Conservation (phyloP, 73 alveolate genomes). For the Blepharisma japonicum region DNA sequence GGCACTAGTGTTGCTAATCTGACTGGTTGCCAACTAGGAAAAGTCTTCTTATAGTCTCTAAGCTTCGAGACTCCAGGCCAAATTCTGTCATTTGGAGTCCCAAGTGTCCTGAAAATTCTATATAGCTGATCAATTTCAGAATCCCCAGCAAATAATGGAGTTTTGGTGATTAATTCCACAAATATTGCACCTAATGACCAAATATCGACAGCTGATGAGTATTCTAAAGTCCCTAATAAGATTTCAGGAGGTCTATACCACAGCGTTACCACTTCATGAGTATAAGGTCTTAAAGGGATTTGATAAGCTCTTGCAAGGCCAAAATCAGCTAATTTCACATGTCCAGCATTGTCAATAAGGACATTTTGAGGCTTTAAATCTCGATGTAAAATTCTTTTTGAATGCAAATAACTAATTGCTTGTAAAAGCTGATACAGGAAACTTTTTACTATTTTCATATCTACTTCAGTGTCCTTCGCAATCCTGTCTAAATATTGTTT, state of each 20-base stretch:
- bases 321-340: constrained; percentile 84
- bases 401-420: constrained; percentile 82
- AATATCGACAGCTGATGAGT: constrained; percentile 72
- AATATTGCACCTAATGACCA: constrained; percentile 85
- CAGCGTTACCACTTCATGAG: constrained; percentile 78
- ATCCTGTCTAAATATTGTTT: constrained; percentile 66
- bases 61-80: constrained; percentile 78
- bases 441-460: constrained; percentile 38
- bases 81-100: constrained; percentile 70
- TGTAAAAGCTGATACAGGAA: constrained; percentile 71
- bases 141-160: constrained; percentile 77
- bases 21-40: constrained; percentile 67
- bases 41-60: constrained; percentile 62
- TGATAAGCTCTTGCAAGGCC: constrained; percentile 86
- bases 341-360: constrained; percentile 63
- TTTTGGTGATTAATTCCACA: constrained; percentile 72
- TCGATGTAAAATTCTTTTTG: constrained; percentile 80
- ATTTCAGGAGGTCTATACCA: constrained; percentile 93
- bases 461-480: constrained; percentile 5
- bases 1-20: constrained; percentile 64
- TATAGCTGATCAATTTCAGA: constrained; percentile 72
- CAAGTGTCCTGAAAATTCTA: constrained; percentile 58
- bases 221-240: constrained; percentile 55
- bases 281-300: constrained; percentile 60
- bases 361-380: constrained; percentile 91